phyloP scores from a whole-genome alignment of 2,329 filamentous ascomycete genomes.

The Penicillium glabrum region DNA sequence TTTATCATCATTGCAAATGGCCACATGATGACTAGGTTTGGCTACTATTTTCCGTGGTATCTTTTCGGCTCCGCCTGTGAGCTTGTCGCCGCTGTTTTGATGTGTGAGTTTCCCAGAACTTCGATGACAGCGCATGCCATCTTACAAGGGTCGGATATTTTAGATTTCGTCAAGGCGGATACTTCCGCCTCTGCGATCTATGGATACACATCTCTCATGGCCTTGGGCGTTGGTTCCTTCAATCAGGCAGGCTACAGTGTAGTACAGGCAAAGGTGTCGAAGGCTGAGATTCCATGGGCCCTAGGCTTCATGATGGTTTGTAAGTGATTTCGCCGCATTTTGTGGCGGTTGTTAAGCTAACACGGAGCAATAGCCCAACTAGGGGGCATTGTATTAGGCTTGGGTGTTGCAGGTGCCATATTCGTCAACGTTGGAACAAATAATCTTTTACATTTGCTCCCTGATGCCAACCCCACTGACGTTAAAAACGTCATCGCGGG shows the following conservation, averaged over 20 bases:
- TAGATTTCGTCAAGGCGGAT: not conserved
- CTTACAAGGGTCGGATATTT: not conserved
- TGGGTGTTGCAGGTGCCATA: not conserved
- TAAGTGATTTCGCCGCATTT: not conserved
- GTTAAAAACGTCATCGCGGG: not conserved
- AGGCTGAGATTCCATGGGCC: not conserved
- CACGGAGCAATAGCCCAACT: not conserved
- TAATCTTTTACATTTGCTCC: not conserved
- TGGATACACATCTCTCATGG: not conserved
- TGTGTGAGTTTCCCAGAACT: not conserved
- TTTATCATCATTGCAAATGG: conserved; percentile 20
- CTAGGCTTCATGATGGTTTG: not conserved
- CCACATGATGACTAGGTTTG: conserved; percentile 16
- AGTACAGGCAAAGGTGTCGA: not conserved
- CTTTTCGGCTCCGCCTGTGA: conserved; percentile 23
- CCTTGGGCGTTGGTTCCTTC: not conserved
- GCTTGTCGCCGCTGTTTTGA: not conserved
- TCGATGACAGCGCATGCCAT: not conserved
- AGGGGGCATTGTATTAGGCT: not conserved
- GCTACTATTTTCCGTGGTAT: conserved; percentile 28
- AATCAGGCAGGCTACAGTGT: not conserved
- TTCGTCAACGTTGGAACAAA: not conserved
- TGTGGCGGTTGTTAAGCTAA: not conserved
- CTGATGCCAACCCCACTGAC: not conserved
- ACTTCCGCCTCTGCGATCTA: not conserved